These are phyloP conservation scores for Cercophora sp. DNA, from an alignment of 495 filamentous ascomycete genomes.

Conservation along the genomic window DNA sequence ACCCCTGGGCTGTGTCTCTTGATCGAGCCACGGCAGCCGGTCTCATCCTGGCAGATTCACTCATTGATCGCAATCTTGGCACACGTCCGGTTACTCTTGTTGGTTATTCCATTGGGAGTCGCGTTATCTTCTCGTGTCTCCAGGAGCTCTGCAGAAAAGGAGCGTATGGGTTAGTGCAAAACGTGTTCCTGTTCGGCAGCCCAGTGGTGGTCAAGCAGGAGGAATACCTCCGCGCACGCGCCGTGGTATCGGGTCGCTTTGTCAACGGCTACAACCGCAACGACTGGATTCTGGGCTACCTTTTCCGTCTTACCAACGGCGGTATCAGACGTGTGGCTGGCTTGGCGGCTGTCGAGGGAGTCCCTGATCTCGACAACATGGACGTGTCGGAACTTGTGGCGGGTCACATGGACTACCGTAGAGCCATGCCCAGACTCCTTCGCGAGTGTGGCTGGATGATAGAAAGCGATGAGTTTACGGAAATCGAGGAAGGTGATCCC, in stretches of 20 bases:
- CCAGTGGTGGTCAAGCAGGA: slow-evolving; percentile 90
- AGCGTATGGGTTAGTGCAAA: slow-evolving; percentile 90
- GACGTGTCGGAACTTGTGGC: slow-evolving; percentile 82
- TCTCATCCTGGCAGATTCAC: slow-evolving; percentile 90
- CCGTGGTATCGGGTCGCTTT: slow-evolving; percentile 83
- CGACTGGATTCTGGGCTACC: slow-evolving; percentile 97
- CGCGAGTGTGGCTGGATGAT: slow-evolving; percentile 81
- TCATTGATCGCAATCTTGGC: slow-evolving; percentile 88
- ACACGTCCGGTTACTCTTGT: slow-evolving; percentile 91
- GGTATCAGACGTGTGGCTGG: slow-evolving; percentile 89
- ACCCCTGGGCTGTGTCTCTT: slow-evolving; percentile 93
- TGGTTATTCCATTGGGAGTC: slow-evolving; percentile 87
- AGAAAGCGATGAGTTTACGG: slow-evolving; percentile 87
- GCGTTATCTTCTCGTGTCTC: slow-evolving; percentile 91
- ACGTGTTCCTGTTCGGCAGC: slow-evolving; percentile 91
- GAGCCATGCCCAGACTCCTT: slow-evolving; percentile 83
- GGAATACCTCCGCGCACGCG: slow-evolving; percentile 76
- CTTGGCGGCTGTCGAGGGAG: slow-evolving; percentile 71
- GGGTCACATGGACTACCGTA: slow-evolving; percentile 95
- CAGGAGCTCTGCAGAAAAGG: slow-evolving; percentile 80
- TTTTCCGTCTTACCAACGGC: slow-evolving; percentile 91
- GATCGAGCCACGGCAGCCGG: slow-evolving; percentile 84
- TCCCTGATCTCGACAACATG: slow-evolving; percentile 83
- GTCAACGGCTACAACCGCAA: slow-evolving; percentile 92
- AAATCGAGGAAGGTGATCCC: slow-evolving; percentile 96